Conservation (phyloP, 306 rosid genomes). For the Albizia julibrissin region DNA sequence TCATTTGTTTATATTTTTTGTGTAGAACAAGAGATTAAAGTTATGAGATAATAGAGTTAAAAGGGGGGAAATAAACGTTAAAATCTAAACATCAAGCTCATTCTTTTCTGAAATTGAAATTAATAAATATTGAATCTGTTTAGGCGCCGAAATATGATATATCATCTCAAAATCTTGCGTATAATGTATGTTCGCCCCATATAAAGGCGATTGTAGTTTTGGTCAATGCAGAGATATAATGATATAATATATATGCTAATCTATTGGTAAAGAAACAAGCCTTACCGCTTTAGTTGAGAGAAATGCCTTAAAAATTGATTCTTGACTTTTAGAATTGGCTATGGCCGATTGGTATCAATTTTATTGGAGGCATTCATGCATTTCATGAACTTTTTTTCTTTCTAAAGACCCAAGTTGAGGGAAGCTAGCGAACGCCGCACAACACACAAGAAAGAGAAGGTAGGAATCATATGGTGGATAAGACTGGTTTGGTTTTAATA, state of each 20-base stretch:
- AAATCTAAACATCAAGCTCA: not conserved
- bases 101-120: not conserved
- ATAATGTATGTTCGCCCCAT: not conserved
- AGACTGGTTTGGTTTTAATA: not conserved
- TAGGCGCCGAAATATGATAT: not conserved
- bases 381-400: slow-evolving; percentile 42
- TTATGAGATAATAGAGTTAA: not conserved
- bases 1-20: not conserved
- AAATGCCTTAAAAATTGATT: slow-evolving; percentile 30
- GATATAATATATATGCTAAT: not conserved
- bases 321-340: slow-evolving; percentile 32
- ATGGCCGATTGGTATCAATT: not conserved
- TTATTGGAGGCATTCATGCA: slow-evolving; percentile 37
- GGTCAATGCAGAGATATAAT: not conserved
- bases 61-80: not conserved
- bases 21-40: not conserved
- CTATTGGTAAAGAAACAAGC: slow-evolving; percentile 1
- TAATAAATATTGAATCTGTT: too few relatives aligned
- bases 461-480: slow-evolving; percentile 34
- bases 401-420: slow-evolving; percentile 37
- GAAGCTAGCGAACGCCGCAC: slow-evolving; percentile 35
- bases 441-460: slow-evolving; percentile 20
- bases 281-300: not conserved
- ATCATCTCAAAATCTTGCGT: not conserved
- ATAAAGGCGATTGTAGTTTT: not conserved